Base-by-base conservation (phyloP, 257 asterid genomes). In the Fraxinus quadrangulata region DNA sequence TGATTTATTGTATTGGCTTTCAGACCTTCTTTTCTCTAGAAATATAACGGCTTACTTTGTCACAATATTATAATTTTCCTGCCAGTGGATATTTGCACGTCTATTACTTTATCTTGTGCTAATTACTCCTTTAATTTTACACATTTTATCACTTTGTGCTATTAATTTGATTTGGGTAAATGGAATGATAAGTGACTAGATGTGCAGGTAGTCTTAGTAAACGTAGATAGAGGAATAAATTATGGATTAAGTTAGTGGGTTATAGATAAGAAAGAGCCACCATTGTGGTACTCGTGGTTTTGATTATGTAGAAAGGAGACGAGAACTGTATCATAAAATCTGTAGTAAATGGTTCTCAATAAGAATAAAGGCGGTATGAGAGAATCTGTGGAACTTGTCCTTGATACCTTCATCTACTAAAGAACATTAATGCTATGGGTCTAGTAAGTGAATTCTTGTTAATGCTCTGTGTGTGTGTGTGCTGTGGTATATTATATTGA, bases 401-500 rank as follows among this genome's bases (percentile, higher is more conserved):
- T 63, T 11, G 34, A 63, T 63, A 23, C 6, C 17, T 24, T 63
- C 34, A 24, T 63, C 69, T 11, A 63, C 69, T 63, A 10, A 23
- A 63, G 33, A 9, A 63, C 11, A 3, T 17, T 23, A 63, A 63
- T 63, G 69, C 36, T 63, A 63, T 26, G 69, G 16, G 34, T 61
- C 17, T 21, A 24, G 33, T 9, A 61, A 8, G 33, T 61, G 30
- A 61, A 10, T 63, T 63, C 36, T 63, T 26, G 17, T 63, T 12
- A 31, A 31, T 31, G 34, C 34, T 31, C 2, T 31, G 3, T 4
- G 3, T 31, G 1, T 31, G 34, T 0, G 34, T 31, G 34, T 5
- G 13, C 30, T 68, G 70, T 13, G 49, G 70, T 31, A 80, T 72
- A 37, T 78, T n/a, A 42, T 19, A 54, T 30, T 73, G 40, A 37